Evolutionary conservation across 495 filamentous ascomycete species (phyloP).

Genomic region (Neurospora discreta): DNA sequence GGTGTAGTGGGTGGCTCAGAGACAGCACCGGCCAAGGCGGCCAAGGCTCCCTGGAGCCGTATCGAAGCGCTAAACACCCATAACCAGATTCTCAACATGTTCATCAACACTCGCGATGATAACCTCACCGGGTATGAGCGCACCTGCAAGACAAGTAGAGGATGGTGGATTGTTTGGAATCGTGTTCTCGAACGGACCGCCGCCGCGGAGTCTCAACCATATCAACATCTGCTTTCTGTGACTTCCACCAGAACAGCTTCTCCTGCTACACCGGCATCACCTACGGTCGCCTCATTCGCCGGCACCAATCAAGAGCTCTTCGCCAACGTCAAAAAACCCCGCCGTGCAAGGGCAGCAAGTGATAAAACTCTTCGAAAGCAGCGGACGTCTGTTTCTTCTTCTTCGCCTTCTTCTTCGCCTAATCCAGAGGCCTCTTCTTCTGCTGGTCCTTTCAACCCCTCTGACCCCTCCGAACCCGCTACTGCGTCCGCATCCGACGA

Average conservation of each 20-base stretch:
- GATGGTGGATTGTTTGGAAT: conserved; percentile 97
- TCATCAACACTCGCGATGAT: conserved; percentile 48
- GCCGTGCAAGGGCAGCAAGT: neutral
- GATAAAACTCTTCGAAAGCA: neutral
- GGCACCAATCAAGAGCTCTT: neutral
- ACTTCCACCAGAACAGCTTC: neutral
- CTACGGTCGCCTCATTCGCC: neutral
- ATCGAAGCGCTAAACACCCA: conserved; percentile 87
- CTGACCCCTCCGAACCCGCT: neutral
- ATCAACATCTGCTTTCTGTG: neutral
- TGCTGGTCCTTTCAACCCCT: neutral
- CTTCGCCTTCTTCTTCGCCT: neutral
- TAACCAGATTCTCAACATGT: conserved; percentile 68
- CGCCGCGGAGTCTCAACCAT: neutral
- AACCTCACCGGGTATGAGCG: conserved; percentile 54
- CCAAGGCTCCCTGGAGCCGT: conserved; percentile 50
- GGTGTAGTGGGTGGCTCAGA: neutral
- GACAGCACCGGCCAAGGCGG: neutral
- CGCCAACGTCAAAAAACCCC: neutral
- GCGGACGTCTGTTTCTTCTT: neutral
- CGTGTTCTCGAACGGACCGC: conserved; percentile 42
- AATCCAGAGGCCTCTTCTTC: neutral
- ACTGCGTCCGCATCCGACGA: neutral
- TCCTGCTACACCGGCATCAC: neutral
- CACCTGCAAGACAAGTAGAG: conserved; percentile 82